phyloP scores from a whole-genome alignment of 2,329 filamentous ascomycete genomes.

The Calonectria multiphialidica region DNA sequence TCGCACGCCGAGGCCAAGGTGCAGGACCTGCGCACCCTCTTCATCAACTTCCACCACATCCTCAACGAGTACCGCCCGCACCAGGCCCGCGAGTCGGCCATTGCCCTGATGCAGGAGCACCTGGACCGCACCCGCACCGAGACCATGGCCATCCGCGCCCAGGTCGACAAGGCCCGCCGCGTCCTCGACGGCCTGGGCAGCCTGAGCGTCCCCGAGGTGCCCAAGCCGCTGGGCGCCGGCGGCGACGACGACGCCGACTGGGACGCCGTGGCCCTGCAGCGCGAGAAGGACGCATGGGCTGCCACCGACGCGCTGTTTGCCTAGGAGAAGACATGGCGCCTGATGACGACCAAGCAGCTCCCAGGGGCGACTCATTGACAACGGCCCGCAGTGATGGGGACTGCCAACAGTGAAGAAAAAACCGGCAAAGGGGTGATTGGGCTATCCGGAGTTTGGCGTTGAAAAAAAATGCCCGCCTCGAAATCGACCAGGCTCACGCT shows the following conservation, averaged over 20 bases:
- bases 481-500: background rate
- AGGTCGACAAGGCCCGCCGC: conserved; percentile 78
- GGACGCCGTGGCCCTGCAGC: conserved; percentile 33
- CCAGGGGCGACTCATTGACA: background rate
- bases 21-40: conserved; percentile 81
- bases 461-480: background rate
- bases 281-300: conserved; percentile 56
- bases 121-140: conserved; percentile 79
- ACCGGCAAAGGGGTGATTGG: too few relatives aligned
- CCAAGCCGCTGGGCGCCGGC: conserved; percentile 23
- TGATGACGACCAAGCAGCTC: background rate
- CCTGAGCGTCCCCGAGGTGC: conserved; percentile 51
- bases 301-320: conserved; percentile 56
- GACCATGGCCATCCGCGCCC: conserved; percentile 75
- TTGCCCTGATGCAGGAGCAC: conserved; percentile 88
- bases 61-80: conserved; percentile 96
- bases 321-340: conserved; percentile 31
- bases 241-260: conserved; percentile 35
- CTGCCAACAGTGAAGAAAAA: too few relatives aligned
- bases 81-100: conserved; percentile 89
- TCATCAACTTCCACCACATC: conserved; percentile 92
- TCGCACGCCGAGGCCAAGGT: conserved; percentile 76
- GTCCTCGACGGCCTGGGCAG: conserved; percentile 78
- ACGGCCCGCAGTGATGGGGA: background rate
- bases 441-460: background rate